A percentile compares a stretch with the other conserved stretches of the same genome.
These are phyloP conservation scores for Hypomyces perniciosus DNA, from an alignment of 2,329 filamentous ascomycete genomes.

Conservation along the genomic window DNA sequence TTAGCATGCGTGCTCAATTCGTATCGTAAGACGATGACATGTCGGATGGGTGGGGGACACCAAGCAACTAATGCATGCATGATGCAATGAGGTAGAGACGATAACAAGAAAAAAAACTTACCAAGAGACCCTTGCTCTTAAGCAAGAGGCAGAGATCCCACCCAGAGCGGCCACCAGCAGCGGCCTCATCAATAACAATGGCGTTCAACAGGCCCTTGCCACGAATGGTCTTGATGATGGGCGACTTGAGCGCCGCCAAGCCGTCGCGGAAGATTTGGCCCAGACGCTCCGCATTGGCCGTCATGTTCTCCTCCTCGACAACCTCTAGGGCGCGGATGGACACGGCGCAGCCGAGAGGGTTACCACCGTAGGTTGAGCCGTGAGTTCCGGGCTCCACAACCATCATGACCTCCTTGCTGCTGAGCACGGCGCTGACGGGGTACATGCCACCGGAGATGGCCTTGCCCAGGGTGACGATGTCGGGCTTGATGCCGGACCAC, in stretches of 20 bases:
- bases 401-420: slow-evolving; percentile 86
- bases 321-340: slow-evolving; percentile 93
- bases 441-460: slow-evolving; percentile 98
- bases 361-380: slow-evolving; percentile 96
- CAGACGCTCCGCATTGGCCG: slow-evolving; percentile 72
- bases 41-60: neutral
- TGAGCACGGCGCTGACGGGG: slow-evolving; percentile 90
- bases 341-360: slow-evolving; percentile 90
- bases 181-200: slow-evolving; percentile 87
- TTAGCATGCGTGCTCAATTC: neutral
- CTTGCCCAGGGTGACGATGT: slow-evolving; percentile 91
- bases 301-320: slow-evolving; percentile 84
- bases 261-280: slow-evolving; percentile 80
- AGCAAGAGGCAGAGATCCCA: slow-evolving; percentile 96
- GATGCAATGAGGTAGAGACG: neutral
- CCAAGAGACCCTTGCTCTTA: slow-evolving; percentile 90
- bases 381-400: slow-evolving; percentile 95
- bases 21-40: too few relatives aligned
- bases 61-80: neutral
- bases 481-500: slow-evolving; percentile 92
- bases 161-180: slow-evolving; percentile 77
- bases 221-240: slow-evolving; percentile 74
- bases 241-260: slow-evolving; percentile 66
- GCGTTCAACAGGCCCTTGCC: slow-evolving; percentile 95
- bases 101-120: slow-evolving; percentile 40